These are phyloP conservation scores for Viola odorata DNA, from an alignment of 345 rosid species.

Conservation along the genomic window DNA sequence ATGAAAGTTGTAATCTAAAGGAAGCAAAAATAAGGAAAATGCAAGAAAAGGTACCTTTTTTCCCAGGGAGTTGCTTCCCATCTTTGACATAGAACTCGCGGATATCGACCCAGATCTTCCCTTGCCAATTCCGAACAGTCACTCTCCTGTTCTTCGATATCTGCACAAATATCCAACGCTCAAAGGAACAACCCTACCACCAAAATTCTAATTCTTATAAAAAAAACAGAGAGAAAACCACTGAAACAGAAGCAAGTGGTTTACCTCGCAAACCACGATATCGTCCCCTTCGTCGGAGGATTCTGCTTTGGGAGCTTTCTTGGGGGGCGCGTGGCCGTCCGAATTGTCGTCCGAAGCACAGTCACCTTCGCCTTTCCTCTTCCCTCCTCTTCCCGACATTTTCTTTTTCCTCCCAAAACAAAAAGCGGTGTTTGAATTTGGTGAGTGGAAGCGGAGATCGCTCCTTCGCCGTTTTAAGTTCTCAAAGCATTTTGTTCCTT, in stretches of 20 bases:
- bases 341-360: conserved; percentile 51
- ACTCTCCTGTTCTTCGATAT: conserved; percentile 83
- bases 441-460: no score
- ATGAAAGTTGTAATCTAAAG: background rate
- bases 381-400: conserved; percentile 82
- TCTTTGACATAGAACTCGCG: conserved; percentile 88
- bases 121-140: conserved; percentile 78
- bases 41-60: conserved; percentile 47
- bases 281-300: conserved; percentile 57
- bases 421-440: no score
- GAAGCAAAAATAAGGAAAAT: background rate
- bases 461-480: no score
- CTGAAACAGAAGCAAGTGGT: background rate
- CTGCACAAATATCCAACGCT: conserved; percentile 25
- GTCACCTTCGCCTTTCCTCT: conserved; percentile 63
- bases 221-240: background rate
- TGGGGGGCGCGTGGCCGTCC: conserved; percentile 53
- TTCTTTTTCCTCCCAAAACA: background rate
- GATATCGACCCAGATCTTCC: conserved; percentile 70
- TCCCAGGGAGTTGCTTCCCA: conserved; percentile 76
- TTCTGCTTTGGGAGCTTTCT: conserved; percentile 47
- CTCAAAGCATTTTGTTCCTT: no score
- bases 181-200: conserved; percentile 4
- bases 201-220: conserved; percentile 10
- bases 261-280: conserved; percentile 74